Conservation (phyloP, 164 flowering plant genomes). For the Brasenia schreberi region DNA sequence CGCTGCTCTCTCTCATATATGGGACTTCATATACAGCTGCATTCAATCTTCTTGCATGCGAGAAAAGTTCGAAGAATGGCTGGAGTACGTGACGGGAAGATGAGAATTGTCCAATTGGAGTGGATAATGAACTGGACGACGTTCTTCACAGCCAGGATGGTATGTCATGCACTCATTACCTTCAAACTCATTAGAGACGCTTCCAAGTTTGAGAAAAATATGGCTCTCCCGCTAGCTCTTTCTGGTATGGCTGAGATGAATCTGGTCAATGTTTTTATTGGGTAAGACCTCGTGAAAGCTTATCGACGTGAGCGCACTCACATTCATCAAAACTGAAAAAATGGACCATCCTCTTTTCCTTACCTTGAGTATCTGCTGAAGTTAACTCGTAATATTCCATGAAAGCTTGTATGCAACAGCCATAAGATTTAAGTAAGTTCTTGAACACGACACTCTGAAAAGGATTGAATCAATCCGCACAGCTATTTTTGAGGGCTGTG, state of each 20-base stretch:
- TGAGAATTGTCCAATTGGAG: conserved; percentile 49
- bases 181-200: conserved; percentile 72
- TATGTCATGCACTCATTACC: conserved; percentile 60
- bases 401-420: too few relatives aligned
- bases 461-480: too few relatives aligned
- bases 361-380: background rate
- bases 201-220: conserved; percentile 54
- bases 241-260: conserved; percentile 93
- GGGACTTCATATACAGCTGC: conserved; percentile 37
- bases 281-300: conserved; percentile 66
- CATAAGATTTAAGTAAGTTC: too few relatives aligned
- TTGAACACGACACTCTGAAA: too few relatives aligned
- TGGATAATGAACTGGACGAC: conserved; percentile 68
- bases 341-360: background rate
- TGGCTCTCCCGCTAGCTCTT: conserved; percentile 82
- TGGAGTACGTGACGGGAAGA: conserved; percentile 57
- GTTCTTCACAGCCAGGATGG: conserved; percentile 46
- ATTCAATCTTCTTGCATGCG: conserved; percentile 75
- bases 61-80: conserved; percentile 85
- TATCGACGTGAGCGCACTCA: conserved; percentile 38
- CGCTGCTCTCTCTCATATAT: background rate
- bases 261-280: conserved; percentile 61
- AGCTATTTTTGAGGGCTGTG: too few relatives aligned
- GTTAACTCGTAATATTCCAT: too few relatives aligned
- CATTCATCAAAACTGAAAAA: conserved; percentile 15